These are phyloP conservation scores for Candida xiaguanensis DNA, from an alignment of 805 yeast species.

Conservation along the genomic window DNA sequence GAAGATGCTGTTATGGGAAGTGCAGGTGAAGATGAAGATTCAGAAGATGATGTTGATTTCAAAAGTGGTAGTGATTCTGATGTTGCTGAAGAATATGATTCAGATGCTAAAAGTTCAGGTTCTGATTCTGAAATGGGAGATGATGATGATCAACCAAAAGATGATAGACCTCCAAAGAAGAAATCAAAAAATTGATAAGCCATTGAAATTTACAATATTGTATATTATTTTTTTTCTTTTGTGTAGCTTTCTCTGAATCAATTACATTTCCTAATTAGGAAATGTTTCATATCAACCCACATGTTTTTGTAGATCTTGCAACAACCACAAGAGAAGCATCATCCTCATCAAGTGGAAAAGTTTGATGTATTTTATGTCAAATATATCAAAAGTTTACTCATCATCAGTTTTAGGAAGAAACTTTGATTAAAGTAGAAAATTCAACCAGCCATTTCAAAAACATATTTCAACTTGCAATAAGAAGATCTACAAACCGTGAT, in stretches of 20 bases:
- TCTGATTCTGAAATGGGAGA: conserved; percentile 21
- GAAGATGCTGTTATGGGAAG: conserved; percentile 51
- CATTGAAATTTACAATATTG: not conserved
- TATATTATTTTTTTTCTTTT: no score
- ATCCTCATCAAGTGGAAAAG: no score
- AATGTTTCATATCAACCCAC: no score
- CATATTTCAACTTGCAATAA: not conserved
- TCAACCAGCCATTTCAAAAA: not conserved
- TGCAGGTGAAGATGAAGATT: conserved; percentile 71
- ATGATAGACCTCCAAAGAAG: conserved; percentile 31
- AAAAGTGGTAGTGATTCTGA: conserved; percentile 60
- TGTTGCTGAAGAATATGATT: conserved; percentile 81
- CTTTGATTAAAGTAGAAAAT: no score
- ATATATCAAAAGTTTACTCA: no score
- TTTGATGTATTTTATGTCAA: no score
- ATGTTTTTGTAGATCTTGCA: not conserved
- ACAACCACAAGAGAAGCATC: not conserved
- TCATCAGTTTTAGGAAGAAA: no score
- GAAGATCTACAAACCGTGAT: not conserved
- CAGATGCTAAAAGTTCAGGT: conserved; percentile 47
- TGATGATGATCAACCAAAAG: conserved; percentile 12
- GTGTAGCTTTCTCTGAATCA: no score
- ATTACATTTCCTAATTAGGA: conserved; percentile 4
- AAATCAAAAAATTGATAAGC: conserved; percentile 18
- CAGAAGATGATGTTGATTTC: conserved; percentile 86